These are phyloP conservation scores for Phytophthora chlamydospora DNA, from an alignment of 352 stramenopile species.

Conservation along the genomic window DNA sequence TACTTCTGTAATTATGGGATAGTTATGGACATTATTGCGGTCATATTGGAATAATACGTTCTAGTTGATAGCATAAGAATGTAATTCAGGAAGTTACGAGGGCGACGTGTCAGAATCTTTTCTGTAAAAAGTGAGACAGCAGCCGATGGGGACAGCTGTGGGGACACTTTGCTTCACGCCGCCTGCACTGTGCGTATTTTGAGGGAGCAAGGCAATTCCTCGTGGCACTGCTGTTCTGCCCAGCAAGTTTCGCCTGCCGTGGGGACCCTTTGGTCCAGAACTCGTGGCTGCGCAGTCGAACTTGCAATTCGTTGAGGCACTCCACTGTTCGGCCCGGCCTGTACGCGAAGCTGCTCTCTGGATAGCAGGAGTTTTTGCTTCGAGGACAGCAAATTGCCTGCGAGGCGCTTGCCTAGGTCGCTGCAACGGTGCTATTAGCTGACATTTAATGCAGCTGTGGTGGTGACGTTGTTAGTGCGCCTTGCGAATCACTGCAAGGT, in stretches of 20 bases:
- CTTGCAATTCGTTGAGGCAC: background rate
- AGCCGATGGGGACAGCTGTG: slow-evolving; percentile 19
- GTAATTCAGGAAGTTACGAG: too few relatives aligned
- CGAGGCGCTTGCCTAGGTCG: too few relatives aligned
- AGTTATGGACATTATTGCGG: background rate
- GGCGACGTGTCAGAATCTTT: background rate
- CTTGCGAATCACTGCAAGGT: too few relatives aligned
- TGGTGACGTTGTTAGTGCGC: too few relatives aligned
- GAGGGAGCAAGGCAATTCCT: slow-evolving; percentile 28
- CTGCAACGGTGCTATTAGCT: background rate
- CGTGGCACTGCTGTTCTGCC: background rate
- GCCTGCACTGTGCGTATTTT: slow-evolving; percentile 29
- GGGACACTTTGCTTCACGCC: slow-evolving; percentile 21
- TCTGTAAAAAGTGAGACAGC: slow-evolving; percentile 13
- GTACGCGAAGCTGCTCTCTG: too few relatives aligned
- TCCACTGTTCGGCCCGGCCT: too few relatives aligned
- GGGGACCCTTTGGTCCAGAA: slow-evolving; percentile 20
- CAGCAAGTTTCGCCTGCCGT: slow-evolving; percentile 5
- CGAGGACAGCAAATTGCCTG: too few relatives aligned
- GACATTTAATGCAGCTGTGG: background rate
- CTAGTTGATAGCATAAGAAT: too few relatives aligned
- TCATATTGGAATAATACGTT: background rate
- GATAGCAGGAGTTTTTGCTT: too few relatives aligned
- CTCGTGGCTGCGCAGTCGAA: slow-evolving; percentile 19
- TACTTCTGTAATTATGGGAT: background rate